Base-by-base conservation (phyloP, 345 rosid species). In the Populus tremula region DNA sequence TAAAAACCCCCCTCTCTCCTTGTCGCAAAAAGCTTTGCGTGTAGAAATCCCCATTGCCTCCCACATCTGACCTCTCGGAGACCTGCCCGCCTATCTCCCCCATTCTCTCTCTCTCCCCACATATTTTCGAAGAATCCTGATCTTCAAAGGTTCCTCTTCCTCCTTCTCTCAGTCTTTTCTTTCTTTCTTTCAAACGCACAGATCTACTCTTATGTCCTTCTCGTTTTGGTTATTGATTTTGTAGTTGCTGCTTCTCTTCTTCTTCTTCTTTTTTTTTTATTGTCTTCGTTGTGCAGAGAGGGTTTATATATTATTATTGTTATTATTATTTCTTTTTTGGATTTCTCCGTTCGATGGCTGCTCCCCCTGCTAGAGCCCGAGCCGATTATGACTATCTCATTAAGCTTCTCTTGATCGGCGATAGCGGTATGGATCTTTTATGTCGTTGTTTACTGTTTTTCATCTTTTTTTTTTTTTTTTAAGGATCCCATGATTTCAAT, bases 321-420 rank as follows among this genome's bases (percentile, higher is more conserved):
- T 21, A 8, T 21, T n/a, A 1, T 8, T 35, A 1, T 49, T 16
- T 31, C 45, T 71, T 54, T 36, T 14, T 47, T 35, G 5, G 21
- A 8, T 25, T 64, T 29, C 7, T 41, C 27, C 45, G 36, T 33
- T 17, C 82, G 9, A 79, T 79, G 82, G 82, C 82, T 62, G 82
- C 82, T 69, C 71, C 78, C 33, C 78, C 78, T 17, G 71, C 82
- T 36, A 69, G 82, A 45, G 82, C 82, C 17, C 59, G 82, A 5
- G 82, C 82, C 10, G 78, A 74, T 70, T 69, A 74, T 33, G 78
- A 79, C 70, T 79, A 63, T 74, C 82, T 79, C 66, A 79, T 79
- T 17, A 79, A 79, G 66, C 82, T 79, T 47, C 82, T 79, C 64
- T 49, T 79, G 33, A 79, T 79, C 35, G 82, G 82, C 45, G 82